A percentile compares a stretch with the other conserved stretches of the same genome.
phyloP scores from a whole-genome alignment of 257 asterid species.

The Eucommia ulmoides region DNA sequence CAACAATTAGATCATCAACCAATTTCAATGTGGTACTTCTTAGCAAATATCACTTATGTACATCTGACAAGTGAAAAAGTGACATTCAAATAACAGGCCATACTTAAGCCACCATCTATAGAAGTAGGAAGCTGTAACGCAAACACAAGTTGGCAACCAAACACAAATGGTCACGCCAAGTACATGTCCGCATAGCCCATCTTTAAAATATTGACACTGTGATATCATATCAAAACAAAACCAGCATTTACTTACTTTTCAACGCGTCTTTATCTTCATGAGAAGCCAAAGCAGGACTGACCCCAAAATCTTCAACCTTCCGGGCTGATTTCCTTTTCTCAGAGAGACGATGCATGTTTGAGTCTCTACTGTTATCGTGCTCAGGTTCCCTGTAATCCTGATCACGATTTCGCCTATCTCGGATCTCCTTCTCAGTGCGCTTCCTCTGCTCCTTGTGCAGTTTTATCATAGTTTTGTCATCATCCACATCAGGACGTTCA shows the following conservation, averaged over 20 bases:
- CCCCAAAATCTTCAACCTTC: conserved; percentile 66
- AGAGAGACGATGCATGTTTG: conserved; percentile 42
- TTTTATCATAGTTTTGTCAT: conserved; percentile 57
- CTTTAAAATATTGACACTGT: too few relatives aligned
- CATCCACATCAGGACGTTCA: conserved; percentile 74
- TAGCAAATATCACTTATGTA: too few relatives aligned
- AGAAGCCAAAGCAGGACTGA: conserved; percentile 40
- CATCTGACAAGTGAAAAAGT: too few relatives aligned
- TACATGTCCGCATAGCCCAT: neutral
- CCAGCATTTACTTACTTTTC: conserved; percentile 53
- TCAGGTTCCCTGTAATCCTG: conserved; percentile 60
- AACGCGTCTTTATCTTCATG: conserved; percentile 66
- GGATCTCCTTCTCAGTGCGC: conserved; percentile 61
- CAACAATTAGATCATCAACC: too few relatives aligned
- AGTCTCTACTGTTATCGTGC: conserved; percentile 54
- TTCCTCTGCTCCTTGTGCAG: conserved; percentile 75
- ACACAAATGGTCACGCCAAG: neutral
- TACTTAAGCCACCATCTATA: neutral
- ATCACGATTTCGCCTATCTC: conserved; percentile 64
- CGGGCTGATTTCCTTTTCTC: conserved; percentile 65
- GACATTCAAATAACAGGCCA: too few relatives aligned
- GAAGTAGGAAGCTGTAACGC: conserved; percentile 3
- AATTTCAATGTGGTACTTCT: too few relatives aligned
- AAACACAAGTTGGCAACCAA: neutral
- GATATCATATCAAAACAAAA: too few relatives aligned